Evolutionary conservation across 176 grass and related monocot species (phyloP).

Genomic region (Eremochloa ophiuroides): DNA sequence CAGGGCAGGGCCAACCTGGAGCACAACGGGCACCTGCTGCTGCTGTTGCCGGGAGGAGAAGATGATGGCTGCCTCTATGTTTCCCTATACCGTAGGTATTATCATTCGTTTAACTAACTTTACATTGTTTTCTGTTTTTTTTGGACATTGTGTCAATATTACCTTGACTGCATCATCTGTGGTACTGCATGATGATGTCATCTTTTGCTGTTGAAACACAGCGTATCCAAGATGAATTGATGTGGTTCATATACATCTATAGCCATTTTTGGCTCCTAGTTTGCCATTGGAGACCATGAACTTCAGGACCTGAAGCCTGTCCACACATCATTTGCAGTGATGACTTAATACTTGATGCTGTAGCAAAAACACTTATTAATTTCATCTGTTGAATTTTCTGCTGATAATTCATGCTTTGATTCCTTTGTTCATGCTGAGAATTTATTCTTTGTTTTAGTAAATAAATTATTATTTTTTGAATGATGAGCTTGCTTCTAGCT

Average conservation of each 20-base stretch:
- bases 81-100: conserved; percentile 31
- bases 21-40: conserved; percentile 58
- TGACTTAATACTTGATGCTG: neutral
- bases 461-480: neutral
- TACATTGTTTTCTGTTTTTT: neutral
- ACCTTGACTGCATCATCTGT: neutral
- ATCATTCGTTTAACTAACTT: neutral
- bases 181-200: neutral
- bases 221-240: neutral
- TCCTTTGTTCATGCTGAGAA: neutral
- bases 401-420: neutral
- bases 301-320: neutral
- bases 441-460: neutral
- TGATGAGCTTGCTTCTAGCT: conserved; percentile 6
- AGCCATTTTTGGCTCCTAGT: neutral
- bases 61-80: conserved; percentile 49
- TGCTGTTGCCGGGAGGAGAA: conserved; percentile 54
- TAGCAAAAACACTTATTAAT: neutral
- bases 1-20: conserved; percentile 58
- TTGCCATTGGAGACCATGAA: neutral
- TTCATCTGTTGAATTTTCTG: neutral
- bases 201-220: neutral
- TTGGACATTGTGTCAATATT: neutral
- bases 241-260: neutral
- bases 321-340: neutral